A percentile compares a stretch with the other conserved stretches of the same genome.
Conservation (phyloP, 139 green algal genomes). For the Chlamydomonas sphaeroides region DNA sequence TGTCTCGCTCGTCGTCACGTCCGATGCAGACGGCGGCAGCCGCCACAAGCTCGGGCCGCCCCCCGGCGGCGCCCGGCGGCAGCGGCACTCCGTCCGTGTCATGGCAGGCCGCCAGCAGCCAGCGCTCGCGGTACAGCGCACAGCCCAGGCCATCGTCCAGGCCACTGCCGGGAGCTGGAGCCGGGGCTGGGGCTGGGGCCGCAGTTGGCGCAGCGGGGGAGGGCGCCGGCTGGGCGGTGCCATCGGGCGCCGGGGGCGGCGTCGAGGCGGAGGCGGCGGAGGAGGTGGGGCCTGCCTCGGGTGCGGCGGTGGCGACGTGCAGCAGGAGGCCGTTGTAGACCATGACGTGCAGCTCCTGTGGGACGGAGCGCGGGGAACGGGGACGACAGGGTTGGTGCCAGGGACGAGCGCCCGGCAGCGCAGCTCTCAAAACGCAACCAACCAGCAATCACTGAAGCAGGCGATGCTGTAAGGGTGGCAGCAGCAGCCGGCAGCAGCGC, state of each 20-base stretch:
- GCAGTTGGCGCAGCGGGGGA: background rate
- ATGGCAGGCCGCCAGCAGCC: conserved; percentile 24
- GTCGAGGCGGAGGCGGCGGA: background rate
- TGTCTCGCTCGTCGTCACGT: background rate
- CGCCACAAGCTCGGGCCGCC: conserved; percentile 12
- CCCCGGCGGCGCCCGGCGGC: background rate
- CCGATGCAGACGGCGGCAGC: conserved; percentile 32
- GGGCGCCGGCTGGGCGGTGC: no score
- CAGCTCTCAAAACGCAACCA: no score
- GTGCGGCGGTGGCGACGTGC: background rate
- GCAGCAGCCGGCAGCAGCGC: no score
- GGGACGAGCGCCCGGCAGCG: no score
- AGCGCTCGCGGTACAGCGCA: conserved; percentile 23
- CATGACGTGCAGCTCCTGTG: conserved; percentile 35
- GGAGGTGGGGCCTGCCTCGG: no score
- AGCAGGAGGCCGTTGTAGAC: conserved; percentile 20
- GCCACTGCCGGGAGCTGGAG: background rate
- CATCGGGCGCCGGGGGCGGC: no score
- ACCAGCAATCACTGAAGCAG: background rate
- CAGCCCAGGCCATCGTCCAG: background rate
- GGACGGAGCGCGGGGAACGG: no score
- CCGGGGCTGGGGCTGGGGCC: no score
- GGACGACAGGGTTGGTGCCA: no score
- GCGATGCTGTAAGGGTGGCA: background rate
- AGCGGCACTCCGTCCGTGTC: conserved; percentile 22